Base-by-base conservation (phyloP, 2,329 filamentous ascomycete genomes). In the Alternaria sp. region DNA sequence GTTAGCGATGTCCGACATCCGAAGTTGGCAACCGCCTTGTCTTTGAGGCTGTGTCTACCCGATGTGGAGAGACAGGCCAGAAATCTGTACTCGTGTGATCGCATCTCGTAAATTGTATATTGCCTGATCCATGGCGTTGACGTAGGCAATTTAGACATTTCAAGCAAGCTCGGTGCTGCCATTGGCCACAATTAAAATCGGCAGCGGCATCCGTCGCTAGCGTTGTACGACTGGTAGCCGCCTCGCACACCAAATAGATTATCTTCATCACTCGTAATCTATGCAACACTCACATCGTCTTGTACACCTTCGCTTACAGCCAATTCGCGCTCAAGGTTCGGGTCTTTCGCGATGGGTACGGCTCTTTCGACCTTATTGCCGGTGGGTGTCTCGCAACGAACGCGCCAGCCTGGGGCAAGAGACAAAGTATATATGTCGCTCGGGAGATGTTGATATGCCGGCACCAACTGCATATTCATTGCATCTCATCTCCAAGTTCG, bases 141-240 rank as follows among this genome's bases (percentile, higher is more conserved):
- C 60, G 60, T 63, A 54, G 43, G 30, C 20, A 63, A 63, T 63
- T 20, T 63, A 43, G 18, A 15, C n/a, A 14, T 46, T 30, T 26
- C 6, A 43, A 21, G 49, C 49, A 26, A 14, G 20, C 11, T 15
- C 11, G 5, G 15, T 15, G 6, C 4, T 18, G 18, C 41, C 30
- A 63, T 63, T 63, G 60, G 60, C 25, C 26, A 18, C 21, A 21
- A 12, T 60, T 37, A 18, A 54, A 5, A 25, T 18, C 49, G 60
- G 49, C 43, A 60, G 11, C 44, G 15, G 23, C 56, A 63, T 63
- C 60, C 60, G 49, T 30, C 20, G 10, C 60, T 63, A 59, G 55
- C 30, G 49, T 44, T 26, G 47, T 47, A 20, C 30, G 15, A 44
- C 44, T 10, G n/a, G 44, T 26, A 33, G n/a, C 30, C 15, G 12